Evolutionary conservation across 768 basidiomycete species (phyloP).

Genomic region (Auricularia sp.): DNA sequence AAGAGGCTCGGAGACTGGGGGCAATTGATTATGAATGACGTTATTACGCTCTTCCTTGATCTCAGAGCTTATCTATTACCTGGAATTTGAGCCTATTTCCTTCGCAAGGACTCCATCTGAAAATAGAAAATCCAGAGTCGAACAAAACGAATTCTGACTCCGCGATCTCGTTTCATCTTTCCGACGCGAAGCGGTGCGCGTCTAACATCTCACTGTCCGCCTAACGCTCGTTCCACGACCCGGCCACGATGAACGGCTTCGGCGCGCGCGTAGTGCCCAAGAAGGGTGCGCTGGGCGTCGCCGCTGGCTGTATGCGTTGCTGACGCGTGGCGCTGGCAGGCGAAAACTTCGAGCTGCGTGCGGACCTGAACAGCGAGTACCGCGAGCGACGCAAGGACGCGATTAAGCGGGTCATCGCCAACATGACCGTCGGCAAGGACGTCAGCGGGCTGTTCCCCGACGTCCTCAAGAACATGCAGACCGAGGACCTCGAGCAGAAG

Average conservation of each 20-base stretch:
- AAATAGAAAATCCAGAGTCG: not conserved
- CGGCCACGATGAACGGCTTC: not conserved
- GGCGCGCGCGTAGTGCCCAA: not conserved
- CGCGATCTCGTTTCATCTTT: slow-evolving; percentile 2
- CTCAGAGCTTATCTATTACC: too few relatives aligned
- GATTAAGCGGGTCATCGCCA: slow-evolving; percentile 94
- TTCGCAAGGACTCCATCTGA: too few relatives aligned
- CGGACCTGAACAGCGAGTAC: slow-evolving; percentile 96
- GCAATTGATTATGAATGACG: too few relatives aligned
- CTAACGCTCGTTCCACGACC: not conserved
- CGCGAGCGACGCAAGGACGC: slow-evolving; percentile 95
- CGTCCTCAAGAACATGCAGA: slow-evolving; percentile 99
- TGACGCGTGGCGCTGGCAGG: slow-evolving; percentile 37
- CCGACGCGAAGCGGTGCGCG: slow-evolving; percentile 4
- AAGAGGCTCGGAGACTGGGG: too few relatives aligned
- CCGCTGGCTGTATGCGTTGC: not conserved
- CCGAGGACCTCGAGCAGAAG: slow-evolving; percentile 98
- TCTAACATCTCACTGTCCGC: not conserved
- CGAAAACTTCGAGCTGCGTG: slow-evolving; percentile 94
- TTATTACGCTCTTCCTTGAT: too few relatives aligned
- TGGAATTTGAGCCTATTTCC: too few relatives aligned
- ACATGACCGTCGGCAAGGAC: slow-evolving; percentile 98
- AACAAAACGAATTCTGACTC: not conserved
- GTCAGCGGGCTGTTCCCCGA: slow-evolving; percentile 94
- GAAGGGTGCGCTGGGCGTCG: not conserved